Evolutionary conservation across 2,329 filamentous ascomycete species (phyloP).

Genomic region (Exophiala alcalophila): DNA sequence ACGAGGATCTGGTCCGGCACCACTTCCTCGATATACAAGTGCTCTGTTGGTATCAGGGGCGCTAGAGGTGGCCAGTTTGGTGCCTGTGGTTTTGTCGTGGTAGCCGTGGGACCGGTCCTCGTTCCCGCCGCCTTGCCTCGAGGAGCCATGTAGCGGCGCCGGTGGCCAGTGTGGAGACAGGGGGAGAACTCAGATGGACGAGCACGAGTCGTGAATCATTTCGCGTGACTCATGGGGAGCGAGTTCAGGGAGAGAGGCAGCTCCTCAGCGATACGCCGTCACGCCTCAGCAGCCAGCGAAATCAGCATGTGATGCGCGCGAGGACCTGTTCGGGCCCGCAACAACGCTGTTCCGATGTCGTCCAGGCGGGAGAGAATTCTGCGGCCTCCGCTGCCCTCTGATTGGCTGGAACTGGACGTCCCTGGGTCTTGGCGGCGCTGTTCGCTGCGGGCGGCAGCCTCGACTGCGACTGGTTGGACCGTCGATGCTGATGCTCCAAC

Average conservation of each 20-base stretch:
- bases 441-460: background rate
- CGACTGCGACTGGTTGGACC: background rate
- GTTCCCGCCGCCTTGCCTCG: conserved; percentile 11
- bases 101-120: background rate
- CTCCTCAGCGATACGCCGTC: background rate
- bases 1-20: conserved; percentile 68
- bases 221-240: too few relatives aligned
- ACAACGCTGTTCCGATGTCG: too few relatives aligned
- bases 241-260: background rate
- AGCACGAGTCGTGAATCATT: too few relatives aligned
- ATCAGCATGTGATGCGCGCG: too few relatives aligned
- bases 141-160: conserved; percentile 22
- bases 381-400: conserved; percentile 2
- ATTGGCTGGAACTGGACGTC: conserved; percentile 11
- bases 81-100: conserved; percentile 27
- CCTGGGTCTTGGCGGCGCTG: too few relatives aligned
- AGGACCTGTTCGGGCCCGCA: too few relatives aligned
- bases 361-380: too few relatives aligned
- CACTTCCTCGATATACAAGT: conserved; percentile 59
- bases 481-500: background rate
- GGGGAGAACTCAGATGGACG: too few relatives aligned
- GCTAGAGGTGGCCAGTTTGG: conserved; percentile 70
- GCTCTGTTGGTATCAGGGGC: conserved; percentile 63
- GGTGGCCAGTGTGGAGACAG: too few relatives aligned
- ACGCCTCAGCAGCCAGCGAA: too few relatives aligned